A percentile compares a stretch with the other conserved stretches of the same genome.
phyloP scores from a whole-genome alignment of 2,329 filamentous ascomycete genomes.

The Penicillium digitatum region DNA sequence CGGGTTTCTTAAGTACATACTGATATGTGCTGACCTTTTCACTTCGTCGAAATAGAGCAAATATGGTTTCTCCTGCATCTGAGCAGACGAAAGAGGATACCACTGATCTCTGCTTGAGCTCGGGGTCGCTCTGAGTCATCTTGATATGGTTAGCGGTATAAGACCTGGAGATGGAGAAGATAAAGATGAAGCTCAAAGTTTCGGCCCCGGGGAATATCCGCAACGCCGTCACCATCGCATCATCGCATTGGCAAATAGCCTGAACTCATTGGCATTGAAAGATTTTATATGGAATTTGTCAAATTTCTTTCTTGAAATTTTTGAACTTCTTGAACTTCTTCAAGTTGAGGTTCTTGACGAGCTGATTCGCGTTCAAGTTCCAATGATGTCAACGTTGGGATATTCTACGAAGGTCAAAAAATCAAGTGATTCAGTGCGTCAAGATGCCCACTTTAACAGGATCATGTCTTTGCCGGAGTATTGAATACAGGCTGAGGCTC shows the following conservation, averaged over 20 bases:
- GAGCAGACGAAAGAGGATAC: conserved; percentile 47
- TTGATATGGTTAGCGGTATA: neutral
- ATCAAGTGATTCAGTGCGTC: neutral
- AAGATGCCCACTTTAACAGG: conserved; percentile 36
- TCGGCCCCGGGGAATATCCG: neutral
- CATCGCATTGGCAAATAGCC: neutral
- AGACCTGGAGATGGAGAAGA: neutral
- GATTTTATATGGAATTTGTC: neutral
- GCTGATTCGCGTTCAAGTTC: neutral
- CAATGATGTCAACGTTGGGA: neutral
- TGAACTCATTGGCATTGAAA: neutral
- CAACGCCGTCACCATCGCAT: neutral
- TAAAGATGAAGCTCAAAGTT: neutral
- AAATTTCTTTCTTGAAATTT: neutral
- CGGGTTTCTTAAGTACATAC: conserved; percentile 32
- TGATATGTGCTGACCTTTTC: conserved; percentile 57
- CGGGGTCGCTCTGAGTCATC: neutral
- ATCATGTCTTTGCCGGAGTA: conserved; percentile 48
- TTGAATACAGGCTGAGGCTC: conserved; percentile 48
- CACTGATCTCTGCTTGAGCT: conserved; percentile 31
- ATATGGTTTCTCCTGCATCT: conserved; percentile 35
- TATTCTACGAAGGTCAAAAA: neutral
- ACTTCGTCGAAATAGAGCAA: conserved; percentile 62
- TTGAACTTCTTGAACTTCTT: neutral
- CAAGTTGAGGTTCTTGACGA: neutral